These are phyloP conservation scores for Jaltomata sinuosa DNA, from an alignment of 257 asterid genomes.

Conservation along the genomic window DNA sequence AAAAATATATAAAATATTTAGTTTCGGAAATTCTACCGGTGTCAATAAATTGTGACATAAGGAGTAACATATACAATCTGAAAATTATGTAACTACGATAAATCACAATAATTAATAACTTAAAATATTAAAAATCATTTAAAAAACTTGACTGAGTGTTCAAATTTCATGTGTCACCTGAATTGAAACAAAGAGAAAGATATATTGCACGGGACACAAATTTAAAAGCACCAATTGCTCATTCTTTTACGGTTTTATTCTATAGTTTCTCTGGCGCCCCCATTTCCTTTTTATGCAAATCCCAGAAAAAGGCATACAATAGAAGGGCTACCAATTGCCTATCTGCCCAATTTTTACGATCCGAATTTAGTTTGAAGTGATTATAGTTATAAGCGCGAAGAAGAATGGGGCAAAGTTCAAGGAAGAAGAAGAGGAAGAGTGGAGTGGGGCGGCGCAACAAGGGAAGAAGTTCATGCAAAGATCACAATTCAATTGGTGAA, in stretches of 20 bases:
- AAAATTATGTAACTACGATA: no score
- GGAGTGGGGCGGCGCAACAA: constrained; percentile 32
- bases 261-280: no score
- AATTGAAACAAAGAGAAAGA: no score
- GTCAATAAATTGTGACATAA: no score
- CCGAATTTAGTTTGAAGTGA: background rate
- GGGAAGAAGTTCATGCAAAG: constrained; percentile 57
- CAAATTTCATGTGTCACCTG: no score
- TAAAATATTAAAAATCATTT: no score
- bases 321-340: background rate
- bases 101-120: no score
- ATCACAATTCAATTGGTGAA: constrained; percentile 40
- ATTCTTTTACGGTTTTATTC: no score
- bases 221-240: background rate
- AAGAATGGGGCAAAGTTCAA: constrained; percentile 65
- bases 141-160: no score
- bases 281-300: background rate
- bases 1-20: no score
- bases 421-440: constrained; percentile 68
- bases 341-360: background rate
- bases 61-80: no score
- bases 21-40: no score
- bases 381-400: background rate
- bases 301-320: background rate
- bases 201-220: background rate